Evolutionary conservation across 352 stramenopile genomes (phyloP).

Genomic region (Globisporangium nunn): DNA sequence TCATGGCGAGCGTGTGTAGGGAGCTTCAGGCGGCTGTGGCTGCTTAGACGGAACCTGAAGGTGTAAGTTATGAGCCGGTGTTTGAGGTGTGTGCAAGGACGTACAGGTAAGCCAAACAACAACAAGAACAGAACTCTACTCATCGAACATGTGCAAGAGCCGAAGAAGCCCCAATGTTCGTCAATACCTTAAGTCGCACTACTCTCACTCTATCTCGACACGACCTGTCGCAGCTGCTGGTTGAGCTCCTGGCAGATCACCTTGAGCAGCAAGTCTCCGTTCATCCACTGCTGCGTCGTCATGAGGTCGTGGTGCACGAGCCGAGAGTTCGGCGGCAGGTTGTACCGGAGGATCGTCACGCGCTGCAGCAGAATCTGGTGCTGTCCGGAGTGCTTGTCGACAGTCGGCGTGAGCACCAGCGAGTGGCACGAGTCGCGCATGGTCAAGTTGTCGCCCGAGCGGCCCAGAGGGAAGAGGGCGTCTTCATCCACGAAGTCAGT

Average conservation of each 20-base stretch:
- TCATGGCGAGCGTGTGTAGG: conserved; percentile 44
- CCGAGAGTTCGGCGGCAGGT: conserved; percentile 32
- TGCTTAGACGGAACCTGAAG: too few species aligned
- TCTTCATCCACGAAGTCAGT: conserved; percentile 45
- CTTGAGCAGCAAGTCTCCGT: conserved; percentile 53
- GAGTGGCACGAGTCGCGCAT: conserved; percentile 26
- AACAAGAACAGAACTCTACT: too few species aligned
- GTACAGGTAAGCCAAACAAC: too few species aligned
- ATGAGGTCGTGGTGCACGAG: conserved; percentile 41
- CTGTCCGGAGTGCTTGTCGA: conserved; percentile 23
- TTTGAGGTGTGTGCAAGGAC: too few species aligned
- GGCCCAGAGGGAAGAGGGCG: conserved; percentile 21
- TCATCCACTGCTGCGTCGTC: conserved; percentile 40
- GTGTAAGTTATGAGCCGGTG: too few species aligned
- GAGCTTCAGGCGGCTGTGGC: conserved; percentile 1
- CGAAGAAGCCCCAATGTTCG: too few species aligned
- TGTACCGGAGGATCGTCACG: conserved; percentile 39
- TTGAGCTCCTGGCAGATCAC: conserved; percentile 43
- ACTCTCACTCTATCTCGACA: background rate
- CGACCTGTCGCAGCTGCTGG: conserved; percentile 10
- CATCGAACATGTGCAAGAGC: too few species aligned
- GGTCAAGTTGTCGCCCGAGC: conserved; percentile 11
- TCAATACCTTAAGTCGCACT: background rate
- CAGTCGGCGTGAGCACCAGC: conserved; percentile 25
- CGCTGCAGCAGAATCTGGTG: conserved; percentile 40